phyloP scores from a whole-genome alignment of 345 rosid genomes.

The Euphorbia tirucalli region DNA sequence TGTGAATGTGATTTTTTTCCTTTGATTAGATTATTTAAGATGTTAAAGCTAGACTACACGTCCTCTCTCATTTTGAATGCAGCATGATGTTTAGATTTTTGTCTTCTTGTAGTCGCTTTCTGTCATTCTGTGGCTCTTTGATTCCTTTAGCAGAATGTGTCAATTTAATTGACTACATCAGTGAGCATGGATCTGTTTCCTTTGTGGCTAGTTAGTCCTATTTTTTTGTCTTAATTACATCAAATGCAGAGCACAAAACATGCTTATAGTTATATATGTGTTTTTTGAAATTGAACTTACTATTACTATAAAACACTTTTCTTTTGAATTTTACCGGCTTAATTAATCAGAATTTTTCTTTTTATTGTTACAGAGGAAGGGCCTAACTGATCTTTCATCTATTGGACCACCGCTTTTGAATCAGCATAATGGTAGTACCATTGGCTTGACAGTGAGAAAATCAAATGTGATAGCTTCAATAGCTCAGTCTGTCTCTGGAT shows the following conservation, averaged over 20 bases:
- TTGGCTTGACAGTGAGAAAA: conserved; percentile 60
- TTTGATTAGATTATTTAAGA: not conserved
- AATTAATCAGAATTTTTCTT: conserved; percentile 16
- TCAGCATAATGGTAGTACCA: conserved; percentile 54
- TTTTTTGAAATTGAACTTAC: conserved; percentile 1
- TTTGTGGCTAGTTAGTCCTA: not conserved
- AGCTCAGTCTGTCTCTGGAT: conserved; percentile 57
- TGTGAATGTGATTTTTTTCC: not conserved
- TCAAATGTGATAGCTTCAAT: conserved; percentile 59
- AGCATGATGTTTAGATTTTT: not conserved
- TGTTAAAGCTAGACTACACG: not conserved
- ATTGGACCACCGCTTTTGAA: conserved; percentile 66
- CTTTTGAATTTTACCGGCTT: not conserved
- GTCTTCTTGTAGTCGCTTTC: conserved; percentile 2
- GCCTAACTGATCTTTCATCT: conserved; percentile 51
- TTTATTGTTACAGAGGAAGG: conserved; percentile 48
- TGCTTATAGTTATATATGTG: not conserved
- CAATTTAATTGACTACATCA: not conserved
- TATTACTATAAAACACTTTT: not conserved
- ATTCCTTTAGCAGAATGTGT: not conserved
- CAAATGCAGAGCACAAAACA: not conserved
- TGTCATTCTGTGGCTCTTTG: conserved; percentile 1
- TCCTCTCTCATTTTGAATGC: not conserved
- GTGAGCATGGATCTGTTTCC: not conserved
- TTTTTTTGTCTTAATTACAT: not conserved